These are phyloP conservation scores for Fusarium armeniacum DNA, from an alignment of 2,329 filamentous ascomycete species.

Conservation along the genomic window DNA sequence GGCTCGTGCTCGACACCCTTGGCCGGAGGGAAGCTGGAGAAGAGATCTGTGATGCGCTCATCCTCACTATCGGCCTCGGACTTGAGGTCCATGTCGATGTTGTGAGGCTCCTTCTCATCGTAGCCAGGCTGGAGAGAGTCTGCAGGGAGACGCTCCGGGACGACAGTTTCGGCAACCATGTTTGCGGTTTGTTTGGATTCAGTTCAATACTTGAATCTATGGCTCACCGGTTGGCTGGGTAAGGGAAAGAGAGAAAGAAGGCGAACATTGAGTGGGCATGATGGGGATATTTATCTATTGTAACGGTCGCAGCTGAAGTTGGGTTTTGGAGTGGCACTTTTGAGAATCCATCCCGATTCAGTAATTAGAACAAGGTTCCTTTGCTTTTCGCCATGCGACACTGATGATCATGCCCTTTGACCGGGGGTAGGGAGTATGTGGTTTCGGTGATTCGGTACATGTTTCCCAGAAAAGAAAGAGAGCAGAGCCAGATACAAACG, in stretches of 20 bases:
- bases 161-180: conserved; percentile 40
- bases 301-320: not conserved
- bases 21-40: conserved; percentile 58
- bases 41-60: conserved; percentile 55
- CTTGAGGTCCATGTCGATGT: conserved; percentile 48
- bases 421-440: too few relatives aligned
- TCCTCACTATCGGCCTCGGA: conserved; percentile 47
- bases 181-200: conserved; percentile 7
- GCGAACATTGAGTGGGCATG: not conserved
- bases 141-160: conserved; percentile 34
- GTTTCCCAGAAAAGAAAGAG: conserved; percentile 21
- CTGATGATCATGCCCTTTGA: conserved; percentile 8
- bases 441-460: conserved; percentile 5
- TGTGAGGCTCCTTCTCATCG: conserved; percentile 47
- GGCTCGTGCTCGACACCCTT: conserved; percentile 60
- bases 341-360: conserved; percentile 14
- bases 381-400: not conserved
- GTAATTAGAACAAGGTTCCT: conserved; percentile 2
- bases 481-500: conserved; percentile 21
- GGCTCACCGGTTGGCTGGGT: conserved; percentile 6
- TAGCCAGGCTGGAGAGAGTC: conserved; percentile 38
- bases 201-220: conserved; percentile 14
- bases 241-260: not conserved
- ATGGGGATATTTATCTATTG: conserved; percentile 36
- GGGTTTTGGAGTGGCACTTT: conserved; percentile 21